These are phyloP conservation scores for Zychaea mexicana DNA, from an alignment of 371 early-diverging fungal species.

Conservation along the genomic window DNA sequence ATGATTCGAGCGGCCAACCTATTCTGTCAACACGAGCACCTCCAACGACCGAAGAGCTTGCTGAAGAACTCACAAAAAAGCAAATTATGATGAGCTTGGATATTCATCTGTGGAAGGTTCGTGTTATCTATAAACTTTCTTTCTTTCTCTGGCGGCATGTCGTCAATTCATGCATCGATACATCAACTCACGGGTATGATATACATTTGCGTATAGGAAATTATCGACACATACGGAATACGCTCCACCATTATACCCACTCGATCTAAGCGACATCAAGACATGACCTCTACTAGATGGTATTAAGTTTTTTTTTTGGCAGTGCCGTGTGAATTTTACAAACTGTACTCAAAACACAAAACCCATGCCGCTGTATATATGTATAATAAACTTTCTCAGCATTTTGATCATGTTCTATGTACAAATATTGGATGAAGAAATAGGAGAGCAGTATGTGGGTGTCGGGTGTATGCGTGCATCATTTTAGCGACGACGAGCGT, in stretches of 20 bases:
- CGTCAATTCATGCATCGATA: not conserved
- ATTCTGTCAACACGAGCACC: slow-evolving; percentile 56
- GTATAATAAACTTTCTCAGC: no score
- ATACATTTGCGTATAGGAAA: slow-evolving; percentile 44
- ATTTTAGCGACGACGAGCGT: no score
- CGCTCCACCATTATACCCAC: slow-evolving; percentile 64
- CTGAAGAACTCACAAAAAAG: slow-evolving; percentile 67
- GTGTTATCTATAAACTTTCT: no score
- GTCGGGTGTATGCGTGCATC: no score
- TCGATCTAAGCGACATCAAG: slow-evolving; percentile 27
- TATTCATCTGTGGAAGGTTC: slow-evolving; percentile 70
- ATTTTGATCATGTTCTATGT: no score
- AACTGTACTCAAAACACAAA: no score
- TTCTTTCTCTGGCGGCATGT: no score
- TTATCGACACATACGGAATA: slow-evolving; percentile 72
- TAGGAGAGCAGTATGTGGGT: no score
- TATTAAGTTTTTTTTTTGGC: slow-evolving; percentile 31
- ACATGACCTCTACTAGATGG: slow-evolving; percentile 41
- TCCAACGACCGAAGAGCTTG: slow-evolving; percentile 67
- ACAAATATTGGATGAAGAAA: no score
- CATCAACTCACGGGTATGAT: slow-evolving; percentile 3
- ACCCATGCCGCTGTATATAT: not conserved
- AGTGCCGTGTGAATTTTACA: no score
- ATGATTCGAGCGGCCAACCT: slow-evolving; percentile 73
- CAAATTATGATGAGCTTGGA: slow-evolving; percentile 87